Conservation (phyloP, 106 monocot species). For the Platanthera zijinensis region DNA sequence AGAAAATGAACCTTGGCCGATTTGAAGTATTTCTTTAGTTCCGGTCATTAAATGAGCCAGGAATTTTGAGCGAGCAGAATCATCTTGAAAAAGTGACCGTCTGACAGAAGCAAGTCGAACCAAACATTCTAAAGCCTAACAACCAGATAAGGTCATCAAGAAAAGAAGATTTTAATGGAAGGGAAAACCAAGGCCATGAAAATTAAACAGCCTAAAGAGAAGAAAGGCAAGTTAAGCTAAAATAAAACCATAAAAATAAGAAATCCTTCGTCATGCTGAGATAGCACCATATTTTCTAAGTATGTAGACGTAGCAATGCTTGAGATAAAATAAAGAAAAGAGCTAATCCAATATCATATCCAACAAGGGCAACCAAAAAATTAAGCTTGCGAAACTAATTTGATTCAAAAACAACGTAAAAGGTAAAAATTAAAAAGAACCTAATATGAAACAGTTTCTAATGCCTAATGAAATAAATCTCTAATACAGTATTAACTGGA, state of each 20-base stretch:
- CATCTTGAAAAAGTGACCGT: slow-evolving; percentile 78
- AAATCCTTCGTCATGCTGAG: background rate
- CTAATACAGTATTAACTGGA: background rate
- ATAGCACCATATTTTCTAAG: background rate
- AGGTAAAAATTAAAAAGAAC: background rate
- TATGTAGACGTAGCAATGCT: background rate
- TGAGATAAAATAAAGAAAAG: no score
- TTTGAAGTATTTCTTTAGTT: slow-evolving; percentile 94
- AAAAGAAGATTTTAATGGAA: background rate
- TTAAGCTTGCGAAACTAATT: background rate
- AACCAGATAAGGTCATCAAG: slow-evolving; percentile 3
- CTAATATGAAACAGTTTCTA: background rate
- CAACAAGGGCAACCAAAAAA: background rate
- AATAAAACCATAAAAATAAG: background rate
- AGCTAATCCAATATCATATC: no score
- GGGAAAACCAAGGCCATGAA: background rate
- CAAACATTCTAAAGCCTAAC: slow-evolving; percentile 85
- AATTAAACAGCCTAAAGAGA: background rate
- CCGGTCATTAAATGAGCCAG: slow-evolving; percentile 80
- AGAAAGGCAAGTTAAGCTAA: background rate
- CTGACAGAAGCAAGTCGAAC: slow-evolving; percentile 93
- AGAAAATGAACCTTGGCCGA: slow-evolving; percentile 65
- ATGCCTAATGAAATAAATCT: background rate
- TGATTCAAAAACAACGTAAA: background rate
- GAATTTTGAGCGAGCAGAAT: slow-evolving; percentile 64